A percentile compares a stretch with the other conserved stretches of the same genome.
Evolutionary conservation across 192 early-diverging fungal genomes (phyloP).

Genomic region (Geranomyces michiganensis): DNA sequence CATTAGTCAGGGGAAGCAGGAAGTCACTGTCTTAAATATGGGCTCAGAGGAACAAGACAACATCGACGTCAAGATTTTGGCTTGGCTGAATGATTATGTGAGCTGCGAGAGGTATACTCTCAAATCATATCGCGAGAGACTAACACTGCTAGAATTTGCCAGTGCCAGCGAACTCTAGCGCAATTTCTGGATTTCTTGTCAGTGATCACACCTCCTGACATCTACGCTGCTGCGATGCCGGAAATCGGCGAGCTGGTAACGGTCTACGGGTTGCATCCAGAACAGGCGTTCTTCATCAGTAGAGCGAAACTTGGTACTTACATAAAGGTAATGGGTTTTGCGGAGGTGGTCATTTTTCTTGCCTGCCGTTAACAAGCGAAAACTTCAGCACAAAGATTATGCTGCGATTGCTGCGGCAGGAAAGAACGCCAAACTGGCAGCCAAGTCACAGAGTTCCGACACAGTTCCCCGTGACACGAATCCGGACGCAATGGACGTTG

Average conservation of each 20-base stretch:
- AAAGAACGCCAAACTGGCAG: background rate
- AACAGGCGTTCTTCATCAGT: conserved; percentile 66
- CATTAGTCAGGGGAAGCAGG: conserved; percentile 63
- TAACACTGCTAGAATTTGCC: background rate
- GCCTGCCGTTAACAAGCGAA: too few species aligned
- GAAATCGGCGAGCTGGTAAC: conserved; percentile 47
- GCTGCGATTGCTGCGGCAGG: too few species aligned
- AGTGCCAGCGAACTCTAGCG: conserved; percentile 59
- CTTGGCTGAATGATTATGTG: conserved; percentile 62
- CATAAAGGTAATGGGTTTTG: conserved; percentile 41
- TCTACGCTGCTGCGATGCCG: conserved; percentile 53
- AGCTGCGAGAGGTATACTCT: background rate
- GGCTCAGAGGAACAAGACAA: conserved; percentile 18
- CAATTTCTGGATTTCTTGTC: conserved; percentile 71
- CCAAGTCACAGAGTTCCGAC: too few species aligned
- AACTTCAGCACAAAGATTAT: too few species aligned
- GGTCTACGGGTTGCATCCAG: conserved; percentile 62
- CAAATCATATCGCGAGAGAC: background rate
- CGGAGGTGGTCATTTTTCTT: too few species aligned
- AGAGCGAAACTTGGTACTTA: conserved; percentile 59
- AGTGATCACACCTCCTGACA: conserved; percentile 51
- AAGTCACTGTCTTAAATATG: conserved; percentile 43
- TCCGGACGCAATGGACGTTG: background rate
- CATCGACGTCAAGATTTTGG: conserved; percentile 61
- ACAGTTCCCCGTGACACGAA: background rate